Base-by-base conservation (phyloP, 163 green algal genomes). In the Scenedesmus sp. region DNA sequence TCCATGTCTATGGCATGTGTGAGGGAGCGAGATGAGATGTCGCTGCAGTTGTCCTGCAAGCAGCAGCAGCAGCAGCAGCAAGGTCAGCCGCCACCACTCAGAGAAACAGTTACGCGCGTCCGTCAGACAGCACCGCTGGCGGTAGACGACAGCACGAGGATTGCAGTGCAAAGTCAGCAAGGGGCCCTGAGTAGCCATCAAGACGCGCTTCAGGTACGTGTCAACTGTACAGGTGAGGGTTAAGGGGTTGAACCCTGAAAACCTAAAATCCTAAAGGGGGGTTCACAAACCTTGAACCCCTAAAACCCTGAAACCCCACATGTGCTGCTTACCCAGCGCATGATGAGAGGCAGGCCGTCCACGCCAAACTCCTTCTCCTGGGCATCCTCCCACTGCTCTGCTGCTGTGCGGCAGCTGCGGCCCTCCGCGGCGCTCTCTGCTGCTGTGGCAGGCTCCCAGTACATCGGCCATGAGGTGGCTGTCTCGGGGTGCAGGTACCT, bases 21-120 rank as follows among this genome's bases (percentile, higher is more conserved):
- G 3, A 87, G 82, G 12, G 56, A 74, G 20, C 55, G 82, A 59
- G 62, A 73, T 56, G 82, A 87, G 13, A 87, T 59, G 56, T 87
- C 82, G 55, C 56, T 74, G 82, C 82, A 87, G 82, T 87, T 87
- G 82, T 87, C 82, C 79, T 85, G 79, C 79, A 76, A 5, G 62
- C 62, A 70, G 62, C 62, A 70, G 52, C 74, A 83, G 74, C 26
- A 83, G 7, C 26, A 83, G 74, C 74, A 57, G 26, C 74, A 83
- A 18, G 6, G 13, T 34, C 67, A 79, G 13, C 12, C 18, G 67
- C 67, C 20, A 79, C 9, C 34, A 46, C 34, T 46, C 34, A 46
- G 34, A 46, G 34, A 46, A 46, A 46, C 34, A 46, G 34, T 46
- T 46, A 46, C 34, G 34, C 34, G 34, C 34, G 34, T 46, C 62